These are phyloP conservation scores for Zygosaccharomyces lentus DNA, from an alignment of 805 yeast species.

Conservation along the genomic window DNA sequence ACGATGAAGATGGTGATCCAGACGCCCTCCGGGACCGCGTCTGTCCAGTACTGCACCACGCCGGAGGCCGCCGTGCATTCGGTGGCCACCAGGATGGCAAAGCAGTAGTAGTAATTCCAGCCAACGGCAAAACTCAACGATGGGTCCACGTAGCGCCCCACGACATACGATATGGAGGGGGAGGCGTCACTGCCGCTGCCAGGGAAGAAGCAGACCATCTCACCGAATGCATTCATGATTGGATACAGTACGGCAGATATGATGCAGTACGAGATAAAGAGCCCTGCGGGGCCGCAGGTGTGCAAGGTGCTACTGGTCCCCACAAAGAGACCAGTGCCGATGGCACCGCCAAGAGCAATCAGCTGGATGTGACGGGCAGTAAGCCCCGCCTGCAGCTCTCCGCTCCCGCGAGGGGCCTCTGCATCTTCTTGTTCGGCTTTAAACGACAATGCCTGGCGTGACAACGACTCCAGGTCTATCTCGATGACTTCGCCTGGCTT, in stretches of 20 bases:
- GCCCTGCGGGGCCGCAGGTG: constrained; percentile 70
- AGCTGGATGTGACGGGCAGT: constrained; percentile 69
- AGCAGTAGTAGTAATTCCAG: constrained; percentile 51
- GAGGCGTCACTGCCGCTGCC: constrained; percentile 44
- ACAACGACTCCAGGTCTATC: constrained; percentile 12
- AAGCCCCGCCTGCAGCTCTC: constrained; percentile 21
- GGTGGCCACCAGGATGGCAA: constrained; percentile 49
- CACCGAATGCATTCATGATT: constrained; percentile 62
- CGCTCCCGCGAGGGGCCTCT: not conserved
- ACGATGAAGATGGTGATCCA: constrained; percentile 54
- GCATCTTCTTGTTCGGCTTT: not conserved
- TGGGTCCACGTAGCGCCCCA: constrained; percentile 55
- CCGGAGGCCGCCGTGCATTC: constrained; percentile 64
- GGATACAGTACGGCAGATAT: constrained; percentile 62
- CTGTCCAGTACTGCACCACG: constrained; percentile 59
- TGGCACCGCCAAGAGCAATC: constrained; percentile 80
- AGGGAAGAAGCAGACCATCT: constrained; percentile 60
- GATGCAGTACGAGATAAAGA: constrained; percentile 56
- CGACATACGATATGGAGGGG: constrained; percentile 57
- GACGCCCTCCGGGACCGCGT: constrained; percentile 51
- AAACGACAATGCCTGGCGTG: constrained; percentile 9
- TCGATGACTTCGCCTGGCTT: constrained; percentile 13
- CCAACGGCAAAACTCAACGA: constrained; percentile 60
- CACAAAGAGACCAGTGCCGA: constrained; percentile 80
- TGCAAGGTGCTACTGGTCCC: constrained; percentile 62